Base-by-base conservation (phyloP, 2,329 filamentous ascomycete species). In the Byssothecium circinans region DNA sequence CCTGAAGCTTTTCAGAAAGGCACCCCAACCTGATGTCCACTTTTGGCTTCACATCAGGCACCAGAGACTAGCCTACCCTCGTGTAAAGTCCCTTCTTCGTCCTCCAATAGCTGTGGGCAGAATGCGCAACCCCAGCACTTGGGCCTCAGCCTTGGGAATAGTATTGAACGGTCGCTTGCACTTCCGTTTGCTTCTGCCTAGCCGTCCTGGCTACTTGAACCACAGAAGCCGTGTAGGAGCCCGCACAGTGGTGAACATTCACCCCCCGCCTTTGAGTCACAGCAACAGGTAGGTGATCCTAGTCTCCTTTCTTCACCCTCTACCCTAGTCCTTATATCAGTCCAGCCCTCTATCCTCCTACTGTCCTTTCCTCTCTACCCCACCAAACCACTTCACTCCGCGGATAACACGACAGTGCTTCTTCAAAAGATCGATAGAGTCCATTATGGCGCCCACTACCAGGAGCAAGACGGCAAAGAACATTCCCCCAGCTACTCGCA, bases 371-470 rank as follows among this genome's bases (percentile, higher is more conserved):
- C 29, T 32, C 12, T 12, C 14, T 32, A 14, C 12, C 29, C 14
- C 12, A 14, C 12, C 29, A 14, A 32, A 5, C 4, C 10, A 25
- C 10, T 32, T n/a, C 29, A 32, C 14, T 32, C 29, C 23, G 40
- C 17, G 15, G 37, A 35, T 19, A 15, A 11, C 17, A 3, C 30
- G 8, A 48, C 43, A 23, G 33, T n/a, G n/a, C n/a, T n/a, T n/a
- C n/a, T n/a, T n/a, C n/a, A n/a, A n/a, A n/a, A n/a, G n/a, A n/a
- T n/a, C n/a, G n/a, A n/a, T n/a, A n/a, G n/a, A n/a, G n/a, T n/a
- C n/a, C n/a, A n/a, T n/a, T 48, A 6, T 49, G 56, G 18, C 52
- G 49, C 8, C 47, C 34, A 14, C 29, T 32, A 32, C 14, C 10
- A 25, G 23, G 10, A 25, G 23, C 23, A 25, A 5, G 10, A 25